Conservation (phyloP, 2,329 filamentous ascomycete species). For the Nigrospora osmanthi region DNA sequence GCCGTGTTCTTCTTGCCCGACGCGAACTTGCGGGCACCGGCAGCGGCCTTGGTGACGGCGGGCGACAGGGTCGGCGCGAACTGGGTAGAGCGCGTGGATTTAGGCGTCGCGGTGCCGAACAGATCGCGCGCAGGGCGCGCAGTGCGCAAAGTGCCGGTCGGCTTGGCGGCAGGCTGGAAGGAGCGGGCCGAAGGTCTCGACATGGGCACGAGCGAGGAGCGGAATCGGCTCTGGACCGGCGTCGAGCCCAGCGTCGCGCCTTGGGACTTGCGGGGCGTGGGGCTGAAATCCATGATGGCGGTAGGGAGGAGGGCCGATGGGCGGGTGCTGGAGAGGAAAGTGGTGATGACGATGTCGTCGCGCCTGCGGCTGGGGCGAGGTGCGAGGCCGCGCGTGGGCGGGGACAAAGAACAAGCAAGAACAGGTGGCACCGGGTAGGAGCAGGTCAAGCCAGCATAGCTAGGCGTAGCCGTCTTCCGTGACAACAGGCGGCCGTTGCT, state of each 20-base stretch:
- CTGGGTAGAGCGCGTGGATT: slow-evolving; percentile 13
- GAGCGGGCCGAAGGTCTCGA: slow-evolving; percentile 14
- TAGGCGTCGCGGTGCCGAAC: slow-evolving; percentile 20
- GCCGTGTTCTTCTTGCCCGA: slow-evolving; percentile 30
- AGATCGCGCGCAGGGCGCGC: slow-evolving; percentile 14
- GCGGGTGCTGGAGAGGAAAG: background rate
- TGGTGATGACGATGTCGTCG: background rate
- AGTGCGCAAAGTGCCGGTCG: slow-evolving; percentile 9
- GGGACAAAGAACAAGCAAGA: slow-evolving; percentile 4
- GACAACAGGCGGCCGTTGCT: too few species aligned
- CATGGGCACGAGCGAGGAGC: slow-evolving; percentile 24
- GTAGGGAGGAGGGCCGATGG: background rate
- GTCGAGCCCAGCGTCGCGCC: slow-evolving; percentile 13
- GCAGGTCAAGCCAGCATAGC: too few species aligned
- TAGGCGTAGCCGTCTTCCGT: too few species aligned
- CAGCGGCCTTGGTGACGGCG: slow-evolving; percentile 12
- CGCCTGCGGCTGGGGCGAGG: background rate
- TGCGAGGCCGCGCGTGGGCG: slow-evolving; percentile 8
- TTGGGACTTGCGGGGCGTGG: slow-evolving; percentile 18
- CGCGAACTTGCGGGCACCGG: slow-evolving; percentile 18
- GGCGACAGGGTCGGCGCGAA: slow-evolving; percentile 20
- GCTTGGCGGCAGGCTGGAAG: slow-evolving; percentile 12
- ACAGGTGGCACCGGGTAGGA: too few species aligned
- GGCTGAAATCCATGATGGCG: slow-evolving; percentile 10
- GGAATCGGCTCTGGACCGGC: slow-evolving; percentile 18